Evolutionary conservation across 202 grass and related monocot genomes (phyloP).

Genomic region (Eragrostis tef): DNA sequence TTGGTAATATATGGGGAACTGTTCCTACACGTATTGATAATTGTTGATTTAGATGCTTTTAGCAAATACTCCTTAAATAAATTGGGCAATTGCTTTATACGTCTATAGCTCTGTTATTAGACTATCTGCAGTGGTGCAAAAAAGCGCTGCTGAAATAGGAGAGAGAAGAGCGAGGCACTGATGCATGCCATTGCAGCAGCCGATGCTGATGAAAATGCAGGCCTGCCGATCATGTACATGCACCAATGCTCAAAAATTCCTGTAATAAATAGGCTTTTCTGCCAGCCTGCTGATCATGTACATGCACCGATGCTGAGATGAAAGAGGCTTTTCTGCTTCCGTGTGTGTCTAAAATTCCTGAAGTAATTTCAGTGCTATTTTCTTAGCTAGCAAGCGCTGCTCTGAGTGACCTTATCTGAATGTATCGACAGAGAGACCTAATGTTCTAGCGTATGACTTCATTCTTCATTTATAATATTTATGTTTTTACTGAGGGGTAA

Average conservation of each 20-base stretch:
- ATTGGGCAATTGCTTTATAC: not conserved
- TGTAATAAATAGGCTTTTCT: no score
- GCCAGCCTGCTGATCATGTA: no score
- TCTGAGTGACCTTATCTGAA: not conserved
- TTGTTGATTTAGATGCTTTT: slow-evolving; percentile 2
- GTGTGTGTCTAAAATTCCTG: not conserved
- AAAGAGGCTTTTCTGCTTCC: not conserved
- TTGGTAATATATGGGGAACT: not conserved
- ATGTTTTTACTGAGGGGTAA: not conserved
- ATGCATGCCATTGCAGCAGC: no score
- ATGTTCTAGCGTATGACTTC: not conserved
- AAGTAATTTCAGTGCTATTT: not conserved
- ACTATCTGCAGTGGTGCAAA: no score
- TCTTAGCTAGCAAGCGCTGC: not conserved
- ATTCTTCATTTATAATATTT: not conserved
- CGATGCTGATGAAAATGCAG: no score
- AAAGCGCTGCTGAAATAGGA: no score
- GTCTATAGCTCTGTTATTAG: not conserved
- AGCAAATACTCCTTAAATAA: not conserved
- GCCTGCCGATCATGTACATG: no score
- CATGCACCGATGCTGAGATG: no score
- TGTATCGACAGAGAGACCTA: not conserved
- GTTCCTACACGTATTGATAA: not conserved
- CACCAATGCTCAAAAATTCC: no score
- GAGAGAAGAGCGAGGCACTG: no score